Base-by-base conservation (phyloP, 352 stramenopile genomes). In the Aphanomyces invadans region DNA sequence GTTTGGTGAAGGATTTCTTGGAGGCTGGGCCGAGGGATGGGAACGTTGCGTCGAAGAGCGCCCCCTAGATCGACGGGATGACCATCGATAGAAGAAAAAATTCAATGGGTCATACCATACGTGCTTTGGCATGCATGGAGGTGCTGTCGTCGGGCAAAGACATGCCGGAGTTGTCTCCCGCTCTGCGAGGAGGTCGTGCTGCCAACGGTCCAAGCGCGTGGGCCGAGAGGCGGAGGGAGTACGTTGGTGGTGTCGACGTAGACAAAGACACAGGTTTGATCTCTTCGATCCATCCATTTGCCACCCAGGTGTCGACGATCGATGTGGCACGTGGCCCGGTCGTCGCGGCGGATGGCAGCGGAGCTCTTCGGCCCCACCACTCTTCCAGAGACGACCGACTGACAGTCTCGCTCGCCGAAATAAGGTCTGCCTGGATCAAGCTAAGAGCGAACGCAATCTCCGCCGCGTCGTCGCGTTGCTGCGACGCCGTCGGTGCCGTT, bases 1-100 rank as follows among this genome's bases (percentile, higher is more conserved):
- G 89, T 11, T 82, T 81, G 53, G 90, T n/a, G 49, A 33, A 57
- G 5, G 11, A 29, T 21, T 38, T 2, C 49, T 38, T 57, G 15
- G 49, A n/a, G 0, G 25, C 15, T 15, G 49, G 21, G 7, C 29
- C 25, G 7, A 57, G 19, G 29, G 21, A 21, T 29, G 49, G 49
- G 29, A 57, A 57, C 19, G 19, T 57, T 10, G 21, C 49, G 2
- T 57, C 49, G 19, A 57, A 57, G 36, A 42, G 36, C 36, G 36
- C 36, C 15, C 36, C 36, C 49, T 28, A 57, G 49, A 33, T 21
- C 21, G 44, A 25, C 38, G 38, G 38, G 44, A 52, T 52, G 12
- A 52, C 9, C 44, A n/a, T n/a, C n/a, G n/a, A n/a, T n/a, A n/a
- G n/a, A n/a, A n/a, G n/a, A n/a, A n/a, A n/a, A n/a, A n/a, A n/a